phyloP scores from a whole-genome alignment of 805 yeast genomes.

The Monosporozyma aerobia region DNA sequence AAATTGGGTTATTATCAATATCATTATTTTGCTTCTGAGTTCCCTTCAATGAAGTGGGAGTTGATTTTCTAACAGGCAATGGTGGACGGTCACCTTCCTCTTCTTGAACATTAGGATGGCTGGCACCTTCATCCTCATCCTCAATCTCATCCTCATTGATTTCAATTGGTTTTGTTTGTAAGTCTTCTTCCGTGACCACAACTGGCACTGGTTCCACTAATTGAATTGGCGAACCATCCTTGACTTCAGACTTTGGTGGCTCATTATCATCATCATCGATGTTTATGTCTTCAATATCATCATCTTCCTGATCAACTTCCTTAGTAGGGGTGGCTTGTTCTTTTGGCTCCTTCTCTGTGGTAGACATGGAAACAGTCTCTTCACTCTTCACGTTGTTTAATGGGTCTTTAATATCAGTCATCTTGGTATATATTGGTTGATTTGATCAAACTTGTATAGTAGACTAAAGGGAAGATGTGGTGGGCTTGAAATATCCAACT shows the following conservation, averaged over 20 bases:
- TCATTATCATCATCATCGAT: constrained; percentile 7
- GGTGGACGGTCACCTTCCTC: constrained; percentile 16
- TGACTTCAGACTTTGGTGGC: neutral
- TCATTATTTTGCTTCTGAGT: neutral
- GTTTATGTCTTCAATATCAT: constrained; percentile 4
- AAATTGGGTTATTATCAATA: constrained; percentile 17
- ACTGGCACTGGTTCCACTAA: constrained; percentile 6
- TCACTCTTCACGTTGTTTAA: neutral
- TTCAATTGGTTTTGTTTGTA: constrained; percentile 1
- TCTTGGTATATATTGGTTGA: neutral
- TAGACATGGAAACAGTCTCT: neutral
- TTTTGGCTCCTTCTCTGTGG: neutral
- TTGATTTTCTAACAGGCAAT: constrained; percentile 19
- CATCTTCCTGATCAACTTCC: neutral
- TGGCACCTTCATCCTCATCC: constrained; percentile 5
- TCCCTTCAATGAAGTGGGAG: neutral
- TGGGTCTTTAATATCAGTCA: neutral
- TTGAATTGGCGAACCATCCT: constrained; percentile 1
- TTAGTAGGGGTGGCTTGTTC: neutral
- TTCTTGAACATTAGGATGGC: neutral
- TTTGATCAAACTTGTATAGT: neutral
- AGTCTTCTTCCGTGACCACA: neutral
- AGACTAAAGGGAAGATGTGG: neutral
- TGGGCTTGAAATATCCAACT: neutral
- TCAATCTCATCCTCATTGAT: constrained; percentile 7